Evolutionary conservation across 2,329 filamentous ascomycete species (phyloP).

Genomic region (Colletotrichum australisinense): DNA sequence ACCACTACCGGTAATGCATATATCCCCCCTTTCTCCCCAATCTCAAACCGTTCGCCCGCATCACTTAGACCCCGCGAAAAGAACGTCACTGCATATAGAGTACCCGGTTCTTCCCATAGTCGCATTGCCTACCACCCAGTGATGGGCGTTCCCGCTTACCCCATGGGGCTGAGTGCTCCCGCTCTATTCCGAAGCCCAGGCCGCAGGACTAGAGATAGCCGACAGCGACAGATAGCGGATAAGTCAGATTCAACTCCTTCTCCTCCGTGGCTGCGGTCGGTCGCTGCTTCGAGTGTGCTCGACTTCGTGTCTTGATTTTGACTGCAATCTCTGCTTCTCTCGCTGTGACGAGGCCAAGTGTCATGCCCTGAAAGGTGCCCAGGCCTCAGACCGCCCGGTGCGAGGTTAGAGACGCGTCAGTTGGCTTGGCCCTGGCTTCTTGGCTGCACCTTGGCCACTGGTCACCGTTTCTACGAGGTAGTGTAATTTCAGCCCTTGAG

Average conservation of each 20-base stretch:
- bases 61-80: neutral
- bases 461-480: neutral
- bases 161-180: slow-evolving; percentile 30
- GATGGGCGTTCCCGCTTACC: slow-evolving; percentile 29
- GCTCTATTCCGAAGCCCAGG: slow-evolving; percentile 28
- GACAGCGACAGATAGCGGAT: slow-evolving; percentile 7
- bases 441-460: neutral
- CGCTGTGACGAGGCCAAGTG: neutral
- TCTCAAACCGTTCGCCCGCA: neutral
- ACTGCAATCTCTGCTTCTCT: neutral
- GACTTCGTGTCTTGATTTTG: neutral
- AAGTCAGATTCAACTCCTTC: slow-evolving; percentile 29
- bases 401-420: slow-evolving; percentile 19
- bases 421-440: neutral
- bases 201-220: slow-evolving; percentile 21
- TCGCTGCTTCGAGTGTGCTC: neutral
- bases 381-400: slow-evolving; percentile 12
- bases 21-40: neutral
- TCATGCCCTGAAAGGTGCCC: slow-evolving; percentile 9
- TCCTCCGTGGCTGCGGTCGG: neutral
- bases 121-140: slow-evolving; percentile 14
- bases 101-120: slow-evolving; percentile 28
- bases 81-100: slow-evolving; percentile 18
- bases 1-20: neutral
- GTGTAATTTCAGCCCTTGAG: neutral